Evolutionary conservation across 139 green algal genomes (phyloP), one percentile per base, ranked within the genome.

Genomic region (Micractinium sp.): DNA sequence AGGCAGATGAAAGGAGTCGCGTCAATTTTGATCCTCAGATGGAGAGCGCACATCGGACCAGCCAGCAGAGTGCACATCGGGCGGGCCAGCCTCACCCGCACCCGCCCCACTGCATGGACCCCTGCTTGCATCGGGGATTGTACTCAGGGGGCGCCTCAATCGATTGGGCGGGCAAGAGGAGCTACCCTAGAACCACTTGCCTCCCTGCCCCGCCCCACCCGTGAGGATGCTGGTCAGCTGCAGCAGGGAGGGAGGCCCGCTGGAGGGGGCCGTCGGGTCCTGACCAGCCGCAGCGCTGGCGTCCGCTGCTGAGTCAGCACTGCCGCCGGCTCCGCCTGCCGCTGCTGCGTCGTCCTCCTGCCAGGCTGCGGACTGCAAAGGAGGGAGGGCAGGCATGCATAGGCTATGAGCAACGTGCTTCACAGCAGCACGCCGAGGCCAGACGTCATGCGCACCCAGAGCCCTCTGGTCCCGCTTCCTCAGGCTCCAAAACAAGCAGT

Each of bases 241-340:
- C 89, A 86, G 75, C 73, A 92, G 74, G 5, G 82, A 85, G 20
- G 89, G 89, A 82, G 74, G 25, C 56, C 74, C n/a, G 27, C 27
- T 0, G 27, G 35, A 16, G 47, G 53, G 53, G 4, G 13, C 78
- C 16, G 18, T 12, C 20, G 27, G 19, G 56, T 38, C 71, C 63
- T 3, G 69, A 25, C 29, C 75, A 27, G 2, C 85, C 18, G 18
- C 13, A 16, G 33, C 15, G 31, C 79, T 36, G 36, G 67, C 20
- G 81, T 60, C 66, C 1, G 82, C 81, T 16, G 88, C 88, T 0
- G 61, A 80, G 7, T 12, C 39, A 5, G 38, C 23, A 31, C 20
- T 56, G 41, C 9, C 67, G 67, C 66, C 33, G 36, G 18, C 75
- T 60, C 31, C 73, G 47, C n/a, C 38, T 7, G 33, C 38, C 38